These are phyloP conservation scores for Eutrema salsugineum DNA, from an alignment of 441 rosid genomes.

Conservation along the genomic window DNA sequence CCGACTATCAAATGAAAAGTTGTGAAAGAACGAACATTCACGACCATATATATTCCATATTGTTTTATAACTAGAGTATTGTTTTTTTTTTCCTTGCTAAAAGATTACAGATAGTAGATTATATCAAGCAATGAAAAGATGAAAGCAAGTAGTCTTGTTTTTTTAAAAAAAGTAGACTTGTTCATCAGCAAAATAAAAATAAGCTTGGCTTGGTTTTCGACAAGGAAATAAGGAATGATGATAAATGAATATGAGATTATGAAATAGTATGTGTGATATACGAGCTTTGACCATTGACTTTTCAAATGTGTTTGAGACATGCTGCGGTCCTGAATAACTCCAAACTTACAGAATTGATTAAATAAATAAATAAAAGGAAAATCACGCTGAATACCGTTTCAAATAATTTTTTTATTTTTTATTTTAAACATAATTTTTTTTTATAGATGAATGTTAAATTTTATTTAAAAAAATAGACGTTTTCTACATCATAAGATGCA, in stretches of 20 bases:
- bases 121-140: too few species aligned
- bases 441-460: too few species aligned
- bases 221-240: too few species aligned
- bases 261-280: background rate
- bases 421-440: background rate
- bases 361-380: background rate
- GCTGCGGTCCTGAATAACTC: background rate
- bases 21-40: background rate
- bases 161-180: too few species aligned
- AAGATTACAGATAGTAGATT: too few species aligned
- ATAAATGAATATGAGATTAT: background rate
- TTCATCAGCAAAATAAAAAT: background rate
- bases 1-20: background rate
- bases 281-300: conserved; percentile 5
- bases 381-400: background rate
- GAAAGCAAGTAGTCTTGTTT: background rate
- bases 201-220: background rate
- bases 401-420: background rate
- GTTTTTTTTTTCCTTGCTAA: too few species aligned
- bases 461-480: too few species aligned
- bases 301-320: background rate
- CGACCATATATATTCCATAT: background rate
- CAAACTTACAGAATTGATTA: background rate
- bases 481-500: too few species aligned
- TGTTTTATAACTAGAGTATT: too few species aligned